These are phyloP conservation scores for Aspergillaceae sp. DNA, from an alignment of 2,329 filamentous ascomycete genomes.

Conservation along the genomic window DNA sequence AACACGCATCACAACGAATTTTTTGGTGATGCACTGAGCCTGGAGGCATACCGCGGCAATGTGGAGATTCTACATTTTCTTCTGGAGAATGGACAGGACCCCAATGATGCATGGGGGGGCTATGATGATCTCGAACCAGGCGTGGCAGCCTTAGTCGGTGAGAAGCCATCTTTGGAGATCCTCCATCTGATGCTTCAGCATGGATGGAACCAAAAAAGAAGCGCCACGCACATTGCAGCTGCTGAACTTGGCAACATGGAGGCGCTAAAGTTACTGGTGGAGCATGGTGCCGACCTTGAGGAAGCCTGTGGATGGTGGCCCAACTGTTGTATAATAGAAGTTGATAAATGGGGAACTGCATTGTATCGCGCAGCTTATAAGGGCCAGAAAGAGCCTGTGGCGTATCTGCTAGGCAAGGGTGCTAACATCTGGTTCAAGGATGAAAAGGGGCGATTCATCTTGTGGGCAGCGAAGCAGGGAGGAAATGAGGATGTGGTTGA, in stretches of 20 bases:
- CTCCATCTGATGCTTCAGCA: background rate
- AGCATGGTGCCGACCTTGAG: background rate
- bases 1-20: background rate
- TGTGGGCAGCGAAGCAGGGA: background rate
- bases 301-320: background rate
- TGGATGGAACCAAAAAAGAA: background rate
- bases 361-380: background rate
- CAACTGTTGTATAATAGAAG: background rate
- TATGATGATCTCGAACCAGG: background rate
- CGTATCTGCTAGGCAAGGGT: background rate
- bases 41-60: background rate
- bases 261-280: background rate
- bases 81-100: conserved; percentile 1
- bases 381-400: background rate
- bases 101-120: background rate
- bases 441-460: background rate
- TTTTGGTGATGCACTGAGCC: background rate
- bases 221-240: background rate
- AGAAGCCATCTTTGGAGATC: background rate
- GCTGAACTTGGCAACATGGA: background rate
- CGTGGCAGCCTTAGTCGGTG: background rate
- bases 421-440: background rate
- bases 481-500: background rate
- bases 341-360: background rate
- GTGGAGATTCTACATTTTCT: background rate